phyloP scores from a whole-genome alignment of 306 rosid species.

The Begonia masoniana region DNA sequence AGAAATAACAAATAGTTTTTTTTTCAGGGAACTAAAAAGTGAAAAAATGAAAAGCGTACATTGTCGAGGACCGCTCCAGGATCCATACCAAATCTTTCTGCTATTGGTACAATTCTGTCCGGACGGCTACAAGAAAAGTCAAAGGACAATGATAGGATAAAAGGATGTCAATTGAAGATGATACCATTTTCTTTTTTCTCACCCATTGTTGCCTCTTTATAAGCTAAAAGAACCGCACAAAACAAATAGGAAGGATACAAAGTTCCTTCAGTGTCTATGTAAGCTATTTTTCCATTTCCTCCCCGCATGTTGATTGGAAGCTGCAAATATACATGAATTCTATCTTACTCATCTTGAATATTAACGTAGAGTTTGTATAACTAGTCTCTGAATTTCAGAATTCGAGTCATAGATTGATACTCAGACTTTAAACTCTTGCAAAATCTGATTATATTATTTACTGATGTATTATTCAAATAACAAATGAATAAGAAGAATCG shows the following conservation, averaged over 20 bases:
- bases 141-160: slow-evolving; percentile 19
- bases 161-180: slow-evolving; percentile 6
- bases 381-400: too few species aligned
- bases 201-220: background rate
- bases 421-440: too few species aligned
- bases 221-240: slow-evolving; percentile 3
- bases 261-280: slow-evolving; percentile 96
- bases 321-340: slow-evolving; percentile 22
- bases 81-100: slow-evolving; percentile 97
- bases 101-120: slow-evolving; percentile 78
- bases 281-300: slow-evolving; percentile 96
- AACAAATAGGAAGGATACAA: slow-evolving; percentile 46
- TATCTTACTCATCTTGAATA: too few species aligned
- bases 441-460: too few species aligned
- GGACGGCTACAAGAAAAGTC: slow-evolving; percentile 53
- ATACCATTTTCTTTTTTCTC: background rate
- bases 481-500: too few species aligned
- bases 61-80: slow-evolving; percentile 92
- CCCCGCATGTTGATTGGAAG: slow-evolving; percentile 83
- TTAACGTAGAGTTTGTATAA: too few species aligned
- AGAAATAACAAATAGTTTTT: too few species aligned
- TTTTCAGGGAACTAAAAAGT: too few species aligned
- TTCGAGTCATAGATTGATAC: too few species aligned
- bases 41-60: slow-evolving; percentile 32
- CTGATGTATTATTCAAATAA: too few species aligned